Evolutionary conservation across 805 yeast genomes (phyloP).

Genomic region (Candida mattraensis): DNA sequence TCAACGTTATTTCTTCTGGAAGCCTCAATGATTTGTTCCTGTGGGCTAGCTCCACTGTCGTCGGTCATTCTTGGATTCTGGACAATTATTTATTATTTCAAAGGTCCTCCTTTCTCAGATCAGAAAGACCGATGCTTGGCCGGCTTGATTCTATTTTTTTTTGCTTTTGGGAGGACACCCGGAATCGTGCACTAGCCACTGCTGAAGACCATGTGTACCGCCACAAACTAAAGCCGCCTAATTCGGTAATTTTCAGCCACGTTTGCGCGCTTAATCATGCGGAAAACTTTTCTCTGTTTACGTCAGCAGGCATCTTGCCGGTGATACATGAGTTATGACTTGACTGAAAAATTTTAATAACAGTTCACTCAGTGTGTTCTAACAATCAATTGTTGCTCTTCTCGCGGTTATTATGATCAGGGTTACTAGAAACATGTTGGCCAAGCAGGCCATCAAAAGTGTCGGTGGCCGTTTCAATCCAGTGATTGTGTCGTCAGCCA

Average conservation of each 20-base stretch:
- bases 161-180: too few relatives aligned
- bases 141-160: too few relatives aligned
- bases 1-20: conserved; percentile 87
- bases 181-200: too few relatives aligned
- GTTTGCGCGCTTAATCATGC: conserved; percentile 15
- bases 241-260: conserved; percentile 16
- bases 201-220: not conserved
- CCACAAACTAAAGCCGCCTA: too few relatives aligned
- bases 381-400: too few relatives aligned
- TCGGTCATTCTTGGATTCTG: not conserved
- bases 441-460: conserved; percentile 24
- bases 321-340: not conserved
- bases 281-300: conserved; percentile 8
- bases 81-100: too few relatives aligned
- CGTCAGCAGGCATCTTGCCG: conserved; percentile 1
- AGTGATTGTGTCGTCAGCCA: conserved; percentile 7
- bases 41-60: conserved; percentile 64
- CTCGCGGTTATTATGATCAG: conserved; percentile 11
- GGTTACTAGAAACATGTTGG: conserved; percentile 23
- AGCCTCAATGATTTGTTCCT: conserved; percentile 82
- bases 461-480: conserved; percentile 12
- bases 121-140: too few relatives aligned
- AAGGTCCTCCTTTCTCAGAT: too few relatives aligned
- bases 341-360: conserved; percentile 14
- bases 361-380: too few relatives aligned